A percentile compares a stretch with the other conserved stretches of the same genome.
Conservation (phyloP, 495 filamentous ascomycete species). For the Chaetomium tenue region DNA sequence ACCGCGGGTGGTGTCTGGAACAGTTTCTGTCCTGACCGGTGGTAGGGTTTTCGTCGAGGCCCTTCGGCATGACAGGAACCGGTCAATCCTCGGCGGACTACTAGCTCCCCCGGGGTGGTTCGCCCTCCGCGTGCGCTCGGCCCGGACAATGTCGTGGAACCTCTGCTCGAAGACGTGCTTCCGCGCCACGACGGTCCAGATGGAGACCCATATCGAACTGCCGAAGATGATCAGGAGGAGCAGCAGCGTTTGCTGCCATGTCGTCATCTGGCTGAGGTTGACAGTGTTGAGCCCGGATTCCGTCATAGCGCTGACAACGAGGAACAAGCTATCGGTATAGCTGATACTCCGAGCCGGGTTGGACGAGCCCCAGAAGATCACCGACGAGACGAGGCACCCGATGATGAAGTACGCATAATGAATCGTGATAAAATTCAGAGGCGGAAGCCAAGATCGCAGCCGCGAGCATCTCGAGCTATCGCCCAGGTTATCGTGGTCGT, state of each 20-base stretch:
- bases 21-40: not conserved
- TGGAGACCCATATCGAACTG: slow-evolving; percentile 64
- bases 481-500: slow-evolving; percentile 24
- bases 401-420: slow-evolving; percentile 71
- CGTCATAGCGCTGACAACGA: slow-evolving; percentile 78
- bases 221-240: slow-evolving; percentile 72
- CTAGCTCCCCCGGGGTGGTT: slow-evolving; percentile 12
- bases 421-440: slow-evolving; percentile 72
- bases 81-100: slow-evolving; percentile 19
- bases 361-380: slow-evolving; percentile 73
- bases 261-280: slow-evolving; percentile 66
- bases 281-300: slow-evolving; percentile 72
- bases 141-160: slow-evolving; percentile 58
- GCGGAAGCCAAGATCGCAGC: slow-evolving; percentile 44
- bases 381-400: slow-evolving; percentile 58
- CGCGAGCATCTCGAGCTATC: not conserved
- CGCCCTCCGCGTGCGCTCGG: slow-evolving; percentile 41
- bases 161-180: slow-evolving; percentile 69
- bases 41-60: slow-evolving; percentile 8
- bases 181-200: slow-evolving; percentile 62
- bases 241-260: slow-evolving; percentile 73
- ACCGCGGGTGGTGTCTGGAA: not conserved
- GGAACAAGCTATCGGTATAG: slow-evolving; percentile 74
- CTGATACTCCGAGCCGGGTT: slow-evolving; percentile 58
- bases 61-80: slow-evolving; percentile 22